phyloP scores from a whole-genome alignment of 345 rosid genomes.

The Rhizophora mangle region DNA sequence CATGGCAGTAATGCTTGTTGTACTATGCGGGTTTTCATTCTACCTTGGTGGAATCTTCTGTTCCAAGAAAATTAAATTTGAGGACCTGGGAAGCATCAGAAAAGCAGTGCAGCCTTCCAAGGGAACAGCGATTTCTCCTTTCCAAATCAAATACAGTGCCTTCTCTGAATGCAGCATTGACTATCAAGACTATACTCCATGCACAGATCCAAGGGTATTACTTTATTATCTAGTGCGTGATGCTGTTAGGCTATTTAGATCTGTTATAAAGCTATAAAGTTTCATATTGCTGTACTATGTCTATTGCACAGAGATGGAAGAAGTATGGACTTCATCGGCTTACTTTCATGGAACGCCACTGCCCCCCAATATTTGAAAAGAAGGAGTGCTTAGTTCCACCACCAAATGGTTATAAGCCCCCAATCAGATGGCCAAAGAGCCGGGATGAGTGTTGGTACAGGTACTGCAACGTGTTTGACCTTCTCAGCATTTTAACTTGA shows the following conservation, averaged over 20 bases:
- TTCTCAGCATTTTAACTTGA: neutral
- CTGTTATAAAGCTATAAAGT: neutral
- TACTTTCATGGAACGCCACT: conserved; percentile 92
- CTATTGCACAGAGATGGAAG: conserved; percentile 74
- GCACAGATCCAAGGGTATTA: conserved; percentile 93
- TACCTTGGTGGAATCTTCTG: conserved; percentile 83
- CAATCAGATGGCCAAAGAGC: conserved; percentile 95
- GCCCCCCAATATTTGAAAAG: conserved; percentile 82
- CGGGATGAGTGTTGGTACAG: conserved; percentile 93
- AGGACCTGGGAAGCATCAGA: conserved; percentile 25
- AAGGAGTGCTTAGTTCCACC: conserved; percentile 94
- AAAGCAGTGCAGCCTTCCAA: conserved; percentile 47
- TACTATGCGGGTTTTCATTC: conserved; percentile 78
- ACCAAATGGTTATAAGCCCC: conserved; percentile 89
- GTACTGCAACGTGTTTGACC: conserved; percentile 36
- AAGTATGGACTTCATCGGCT: conserved; percentile 83
- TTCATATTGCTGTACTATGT: conserved; percentile 7
- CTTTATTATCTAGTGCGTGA: neutral
- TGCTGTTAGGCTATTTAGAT: neutral
- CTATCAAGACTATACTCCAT: conserved; percentile 94
- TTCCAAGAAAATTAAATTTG: conserved; percentile 45
- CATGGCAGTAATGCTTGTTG: conserved; percentile 41
- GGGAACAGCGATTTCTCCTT: conserved; percentile 42
- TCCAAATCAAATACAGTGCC: conserved; percentile 48
- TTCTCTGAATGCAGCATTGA: conserved; percentile 78